Evolutionary conservation across 306 rosid genomes (phyloP).

Genomic region (Delonix regia): DNA sequence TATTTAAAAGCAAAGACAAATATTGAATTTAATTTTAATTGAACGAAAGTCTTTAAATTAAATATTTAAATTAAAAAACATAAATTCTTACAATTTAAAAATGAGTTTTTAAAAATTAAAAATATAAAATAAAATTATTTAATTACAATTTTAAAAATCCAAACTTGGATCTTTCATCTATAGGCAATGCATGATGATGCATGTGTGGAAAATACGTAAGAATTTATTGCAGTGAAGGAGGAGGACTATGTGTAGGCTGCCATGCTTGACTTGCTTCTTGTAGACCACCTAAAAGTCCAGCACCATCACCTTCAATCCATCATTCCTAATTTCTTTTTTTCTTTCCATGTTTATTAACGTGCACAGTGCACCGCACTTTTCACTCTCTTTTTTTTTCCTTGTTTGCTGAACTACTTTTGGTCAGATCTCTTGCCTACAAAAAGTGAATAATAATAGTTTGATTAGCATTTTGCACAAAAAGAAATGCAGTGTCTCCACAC

Average conservation of each 20-base stretch:
- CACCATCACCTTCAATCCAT: background rate
- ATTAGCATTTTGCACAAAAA: background rate
- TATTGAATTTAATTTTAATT: no score
- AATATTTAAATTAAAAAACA: no score
- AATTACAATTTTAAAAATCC: no score
- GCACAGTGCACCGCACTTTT: background rate
- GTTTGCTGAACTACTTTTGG: no score
- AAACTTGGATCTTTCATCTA: no score
- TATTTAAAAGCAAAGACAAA: no score
- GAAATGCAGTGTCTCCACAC: background rate
- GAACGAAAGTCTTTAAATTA: no score
- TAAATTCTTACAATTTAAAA: no score
- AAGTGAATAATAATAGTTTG: background rate
- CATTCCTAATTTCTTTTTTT: background rate
- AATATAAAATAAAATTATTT: no score
- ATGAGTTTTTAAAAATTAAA: no score
- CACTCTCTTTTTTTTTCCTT: background rate
- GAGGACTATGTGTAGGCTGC: background rate
- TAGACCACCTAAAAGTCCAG: background rate
- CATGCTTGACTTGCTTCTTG: background rate
- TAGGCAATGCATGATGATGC: background rate
- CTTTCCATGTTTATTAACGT: background rate
- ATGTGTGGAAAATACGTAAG: constrained; percentile 3
- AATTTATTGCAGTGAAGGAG: background rate
- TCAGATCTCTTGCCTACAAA: no score